Conservation (phyloP, 176 grass and related monocot genomes). For the Ampelocalamus luodianensis region DNA sequence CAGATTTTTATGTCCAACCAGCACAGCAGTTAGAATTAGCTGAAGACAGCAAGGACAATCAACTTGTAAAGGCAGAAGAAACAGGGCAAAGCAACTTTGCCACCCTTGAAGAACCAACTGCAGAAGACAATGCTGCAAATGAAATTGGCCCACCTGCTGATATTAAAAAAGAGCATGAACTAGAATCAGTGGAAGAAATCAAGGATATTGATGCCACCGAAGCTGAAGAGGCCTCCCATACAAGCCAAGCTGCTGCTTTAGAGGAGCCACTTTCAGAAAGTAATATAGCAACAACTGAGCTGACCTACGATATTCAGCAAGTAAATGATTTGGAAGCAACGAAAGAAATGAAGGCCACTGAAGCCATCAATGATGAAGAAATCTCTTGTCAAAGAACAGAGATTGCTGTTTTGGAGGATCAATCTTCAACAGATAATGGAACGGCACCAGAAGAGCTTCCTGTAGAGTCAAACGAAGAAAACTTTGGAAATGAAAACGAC, state of each 20-base stretch:
- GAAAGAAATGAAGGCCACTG: neutral
- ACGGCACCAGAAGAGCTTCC: constrained; percentile 2
- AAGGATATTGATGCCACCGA: constrained; percentile 22
- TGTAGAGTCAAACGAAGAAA: constrained; percentile 32
- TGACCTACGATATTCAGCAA: constrained; percentile 36
- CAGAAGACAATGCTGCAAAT: constrained; percentile 22
- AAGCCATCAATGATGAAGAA: constrained; percentile 34
- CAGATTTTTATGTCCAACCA: constrained; percentile 38
- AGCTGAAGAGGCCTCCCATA: constrained; percentile 33
- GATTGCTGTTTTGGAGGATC: constrained; percentile 19
- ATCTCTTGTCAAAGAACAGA: constrained; percentile 1
- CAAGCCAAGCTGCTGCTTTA: constrained; percentile 27
- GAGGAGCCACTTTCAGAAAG: constrained; percentile 43
- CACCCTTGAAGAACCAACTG: constrained; percentile 19
- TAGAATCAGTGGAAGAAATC: constrained; percentile 35
- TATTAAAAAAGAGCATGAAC: constrained; percentile 32
- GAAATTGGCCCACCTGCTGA: constrained; percentile 22
- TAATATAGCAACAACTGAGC: constrained; percentile 32
- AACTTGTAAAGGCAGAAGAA: constrained; percentile 36
- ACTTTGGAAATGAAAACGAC: constrained; percentile 13
- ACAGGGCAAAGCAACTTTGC: constrained; percentile 27
- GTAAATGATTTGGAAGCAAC: constrained; percentile 24
- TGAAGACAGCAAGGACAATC: constrained; percentile 23
- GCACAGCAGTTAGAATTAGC: constrained; percentile 14
- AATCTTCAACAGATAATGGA: constrained; percentile 43